Conservation (phyloP, 23 red algal genomes). For the Gracilaria gracilis region DNA sequence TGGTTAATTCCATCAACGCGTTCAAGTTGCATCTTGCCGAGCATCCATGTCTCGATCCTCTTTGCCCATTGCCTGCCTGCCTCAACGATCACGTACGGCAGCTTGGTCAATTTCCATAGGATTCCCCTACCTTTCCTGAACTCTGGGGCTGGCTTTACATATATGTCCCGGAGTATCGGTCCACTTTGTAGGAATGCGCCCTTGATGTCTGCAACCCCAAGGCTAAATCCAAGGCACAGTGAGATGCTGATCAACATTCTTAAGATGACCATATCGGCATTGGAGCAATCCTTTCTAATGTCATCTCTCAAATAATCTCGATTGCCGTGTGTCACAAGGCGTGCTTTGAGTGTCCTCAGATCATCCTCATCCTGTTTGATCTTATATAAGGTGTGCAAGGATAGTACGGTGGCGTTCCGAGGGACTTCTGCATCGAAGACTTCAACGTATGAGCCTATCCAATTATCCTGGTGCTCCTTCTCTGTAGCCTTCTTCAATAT, state of each 20-base stretch:
- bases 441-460: background rate
- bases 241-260: slow-evolving; percentile 35
- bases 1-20: slow-evolving; percentile 19
- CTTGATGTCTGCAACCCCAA: no score
- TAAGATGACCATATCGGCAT: slow-evolving; percentile 29
- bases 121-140: background rate
- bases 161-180: background rate
- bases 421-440: slow-evolving; percentile 23
- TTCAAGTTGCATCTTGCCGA: background rate
- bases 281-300: slow-evolving; percentile 23
- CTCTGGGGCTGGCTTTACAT: background rate
- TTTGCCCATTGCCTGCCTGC: no score
- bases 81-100: background rate
- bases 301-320: background rate
- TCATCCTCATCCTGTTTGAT: slow-evolving; percentile 26
- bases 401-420: slow-evolving; percentile 29
- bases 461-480: background rate
- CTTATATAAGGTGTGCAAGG: slow-evolving; percentile 46
- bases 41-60: slow-evolving; percentile 42
- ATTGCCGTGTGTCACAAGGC: no score
- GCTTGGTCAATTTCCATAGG: slow-evolving; percentile 1
- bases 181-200: no score
- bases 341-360: background rate
- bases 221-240: slow-evolving; percentile 11
- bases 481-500: no score